These are phyloP conservation scores for Vaccinium corymbosum DNA, from an alignment of 148 eudicot genomes.

Conservation along the genomic window DNA sequence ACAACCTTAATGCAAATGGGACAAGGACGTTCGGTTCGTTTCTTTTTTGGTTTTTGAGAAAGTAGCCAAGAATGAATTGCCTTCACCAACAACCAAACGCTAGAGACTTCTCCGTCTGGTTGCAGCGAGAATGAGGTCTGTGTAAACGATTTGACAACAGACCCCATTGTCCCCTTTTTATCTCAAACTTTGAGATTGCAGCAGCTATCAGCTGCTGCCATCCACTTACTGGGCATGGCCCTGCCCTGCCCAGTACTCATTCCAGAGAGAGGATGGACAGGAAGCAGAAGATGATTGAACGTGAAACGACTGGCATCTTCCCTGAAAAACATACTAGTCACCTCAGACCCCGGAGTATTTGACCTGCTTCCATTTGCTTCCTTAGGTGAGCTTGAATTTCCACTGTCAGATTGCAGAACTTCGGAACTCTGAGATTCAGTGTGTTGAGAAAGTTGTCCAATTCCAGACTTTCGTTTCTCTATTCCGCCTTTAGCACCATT, in stretches of 20 bases:
- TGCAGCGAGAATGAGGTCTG: conserved; percentile 20
- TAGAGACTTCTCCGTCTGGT: conserved; percentile 16
- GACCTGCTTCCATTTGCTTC: conserved; percentile 22
- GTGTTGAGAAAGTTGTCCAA: conserved; percentile 18
- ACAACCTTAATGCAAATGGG: conserved; percentile 22
- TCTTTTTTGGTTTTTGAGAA: background rate
- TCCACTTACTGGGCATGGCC: conserved; percentile 32
- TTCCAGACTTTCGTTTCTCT: conserved; percentile 2
- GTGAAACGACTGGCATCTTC: conserved; percentile 27
- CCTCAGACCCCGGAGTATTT: conserved; percentile 33
- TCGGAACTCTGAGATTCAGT: conserved; percentile 48
- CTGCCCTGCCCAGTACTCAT: conserved; percentile 33
- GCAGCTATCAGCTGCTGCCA: conserved; percentile 31
- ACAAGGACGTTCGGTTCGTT: conserved; percentile 31
- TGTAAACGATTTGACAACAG: conserved; percentile 11
- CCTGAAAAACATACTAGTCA: conserved; percentile 34
- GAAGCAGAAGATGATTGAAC: conserved; percentile 19
- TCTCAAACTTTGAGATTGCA: conserved; percentile 34
- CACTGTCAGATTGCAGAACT: conserved; percentile 39
- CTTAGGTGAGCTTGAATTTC: conserved; percentile 26
- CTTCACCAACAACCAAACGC: conserved; percentile 17
- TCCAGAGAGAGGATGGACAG: conserved; percentile 22
- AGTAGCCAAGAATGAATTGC: conserved; percentile 45
- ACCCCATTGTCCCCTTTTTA: conserved; percentile 4
- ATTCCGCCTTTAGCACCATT: conserved; percentile 9